Base-by-base conservation (phyloP, 2,329 filamentous ascomycete species). In the Cladosporium velox region DNA sequence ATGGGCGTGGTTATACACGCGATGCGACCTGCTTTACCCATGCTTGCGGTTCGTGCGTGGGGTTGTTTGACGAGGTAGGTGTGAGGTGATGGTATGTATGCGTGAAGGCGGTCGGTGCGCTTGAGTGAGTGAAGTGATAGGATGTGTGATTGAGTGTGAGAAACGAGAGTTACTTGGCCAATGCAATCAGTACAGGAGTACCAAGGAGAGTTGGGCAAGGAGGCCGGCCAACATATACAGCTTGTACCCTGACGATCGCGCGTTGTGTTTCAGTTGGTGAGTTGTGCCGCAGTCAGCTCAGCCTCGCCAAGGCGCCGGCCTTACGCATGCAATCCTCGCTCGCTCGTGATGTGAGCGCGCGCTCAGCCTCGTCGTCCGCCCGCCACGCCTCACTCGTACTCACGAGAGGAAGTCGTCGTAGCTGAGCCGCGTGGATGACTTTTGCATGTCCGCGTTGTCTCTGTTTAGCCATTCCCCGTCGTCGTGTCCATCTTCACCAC, bases 1-100 rank as follows among this genome's bases (percentile, higher is more conserved):
- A 97, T 93, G 67, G 94, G 94, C 82, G 93, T 83, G 80, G 91
- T 87, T 80, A 98, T 95, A 81, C 93, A 97, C 78, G 91, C 83
- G 74, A 94, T 87, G 76, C 94, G 88, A 72, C 92, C 93, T 75
- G 86, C 84, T 81, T 90, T 88, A 69, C 88, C 88, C 89, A 91
- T 91, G 38, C 69, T 82, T 65, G 64, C 64, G 64, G 64, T 44
- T 44, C 47, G 34, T 32, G 6, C 8, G 15, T 26, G 24, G 26
- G 24, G 41, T 47, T 47, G 41, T 47, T 47, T 24, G 34, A 35
- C 34, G 34, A 35, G 32, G 30, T 18, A 57, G 7, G 26, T 15
- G 24, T 30, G 41, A 21, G 41, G n/a, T 24, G 41, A 30, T 30
- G 24, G 49, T 30, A 52, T 30, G 26, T 30, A 21, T 12, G n/a